Percentiles rank a stretch among this genome's conserved stretches.
Evolutionary conservation across 345 rosid species (phyloP).

Genomic region (Boechera retrofracta): DNA sequence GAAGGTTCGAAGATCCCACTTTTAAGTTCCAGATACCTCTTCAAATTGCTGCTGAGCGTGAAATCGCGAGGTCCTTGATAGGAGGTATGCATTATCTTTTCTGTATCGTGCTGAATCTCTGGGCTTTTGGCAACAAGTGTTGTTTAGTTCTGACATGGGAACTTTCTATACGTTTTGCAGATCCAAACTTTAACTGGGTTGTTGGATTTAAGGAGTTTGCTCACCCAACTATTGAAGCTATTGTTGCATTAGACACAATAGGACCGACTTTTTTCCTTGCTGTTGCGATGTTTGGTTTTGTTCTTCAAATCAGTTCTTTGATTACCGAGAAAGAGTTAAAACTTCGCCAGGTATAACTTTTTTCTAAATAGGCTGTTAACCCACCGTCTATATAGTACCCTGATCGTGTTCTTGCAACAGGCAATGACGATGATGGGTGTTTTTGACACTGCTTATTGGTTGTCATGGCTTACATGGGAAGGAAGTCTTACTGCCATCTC

Average conservation of each 20-base stretch:
- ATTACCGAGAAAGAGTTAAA: constrained; percentile 89
- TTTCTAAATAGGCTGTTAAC: neutral
- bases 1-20: constrained; percentile 76
- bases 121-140: neutral
- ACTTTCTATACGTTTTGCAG: constrained; percentile 48
- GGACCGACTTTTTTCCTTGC: constrained; percentile 95
- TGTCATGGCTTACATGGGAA: constrained; percentile 93
- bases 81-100: constrained; percentile 55
- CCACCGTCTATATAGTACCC: neutral
- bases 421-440: constrained; percentile 92
- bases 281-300: constrained; percentile 87
- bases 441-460: constrained; percentile 86
- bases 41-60: constrained; percentile 92
- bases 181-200: constrained; percentile 68
- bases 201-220: constrained; percentile 85
- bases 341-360: constrained; percentile 80
- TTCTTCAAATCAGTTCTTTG: constrained; percentile 77
- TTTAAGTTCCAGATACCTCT: constrained; percentile 90
- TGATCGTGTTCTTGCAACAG: constrained; percentile 47
- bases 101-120: neutral
- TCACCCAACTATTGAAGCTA: constrained; percentile 64
- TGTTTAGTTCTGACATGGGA: constrained; percentile 23
- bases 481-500: constrained; percentile 68
- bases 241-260: constrained; percentile 53
- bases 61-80: constrained; percentile 76